Evolutionary conservation across 1,139 yeast species (phyloP), one percentile per base, ranked within the genome.

Genomic region (Pichia sp.): DNA sequence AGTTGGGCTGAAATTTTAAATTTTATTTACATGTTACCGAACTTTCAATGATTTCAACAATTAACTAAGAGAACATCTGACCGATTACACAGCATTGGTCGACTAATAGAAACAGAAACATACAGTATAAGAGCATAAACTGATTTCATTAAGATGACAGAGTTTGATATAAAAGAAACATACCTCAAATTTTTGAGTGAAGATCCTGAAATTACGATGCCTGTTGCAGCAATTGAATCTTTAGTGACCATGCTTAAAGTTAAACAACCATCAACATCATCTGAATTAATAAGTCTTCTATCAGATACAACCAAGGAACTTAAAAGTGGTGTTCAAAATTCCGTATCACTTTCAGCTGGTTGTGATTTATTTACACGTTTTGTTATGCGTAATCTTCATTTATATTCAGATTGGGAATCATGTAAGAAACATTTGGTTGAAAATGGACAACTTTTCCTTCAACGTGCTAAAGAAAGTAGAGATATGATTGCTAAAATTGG

Each of bases 171-270:
- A 51, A 86, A 82, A 38, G 70, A 76, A 52, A 77, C 91, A 1
- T 91, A 91, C 59, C 71, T 84, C 48, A 74, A 75, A 60, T 88
- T 85, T 60, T 69, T 91, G 45, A 77, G 74, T 50, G 95, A 88
- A 43, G 96, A 91, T 62, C 72, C 84, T 20, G 97, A 91, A 42
- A 84, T 93, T 80, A 89, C 98, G 11, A 93, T 89, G 97, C 99
- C 99, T 4, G 85, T 93, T 32, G 99, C 98, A 39, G 98, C 98
- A 39, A 93, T 93, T 56, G 97, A 91, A 63, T 79, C 96, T 18
- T 68, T 93, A 40, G 95, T 91, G 23, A 83, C 93, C 5, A 74
- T 91, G 66, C 66, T 93, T 32, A 71, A 81, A 48, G 76, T 79
- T 39, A 82, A 86, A 52, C 86, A 86, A 58, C 96, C 96, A 3